Evolutionary conservation across 2,329 filamentous ascomycete genomes (phyloP), one percentile per base, ranked within the genome.

Genomic region (Talaromyces rugulosus): DNA sequence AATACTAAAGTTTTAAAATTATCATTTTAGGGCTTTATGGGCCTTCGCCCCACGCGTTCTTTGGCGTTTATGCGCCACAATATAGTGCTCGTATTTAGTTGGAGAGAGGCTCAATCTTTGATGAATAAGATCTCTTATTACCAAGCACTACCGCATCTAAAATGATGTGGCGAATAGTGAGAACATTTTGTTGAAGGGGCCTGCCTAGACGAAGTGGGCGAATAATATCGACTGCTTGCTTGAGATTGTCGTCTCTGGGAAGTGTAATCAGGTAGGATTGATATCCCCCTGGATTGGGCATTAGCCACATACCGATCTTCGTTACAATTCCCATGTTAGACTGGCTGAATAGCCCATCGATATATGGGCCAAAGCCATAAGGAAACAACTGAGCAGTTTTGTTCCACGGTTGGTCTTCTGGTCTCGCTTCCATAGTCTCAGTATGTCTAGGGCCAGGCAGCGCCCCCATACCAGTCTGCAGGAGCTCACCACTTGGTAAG

Each of bases 391-490:
- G 58, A 8, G 40, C 33, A 3, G 58, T 2, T 23, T 23, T 12
- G 34, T 36, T 36, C 34, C 34, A 36, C 16, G 34, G 34, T 12
- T 36, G 34, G 4, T 36, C 34, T 36, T 36, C 34, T 36, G 34
- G 34, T 14, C 16, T 36, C 12, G 16, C 12, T 36, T 14, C 34
- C 12, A 16, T 16, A 5, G 34, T 36, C 34, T 36, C 12, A 16
- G 34, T 3, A 16, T 14, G 34, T 36, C 14, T 36, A 4, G 27
- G n/a, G 44, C 56, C 34, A 2, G 51, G n/a, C 2, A 68, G 68
- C 14, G 66, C 68, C 9, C 76, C 76, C 73, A 77, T 77, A 4
- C 76, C 77, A 2, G 75, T 78, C n/a, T 76, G 68, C 11, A 77
- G 62, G 2, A 79, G 59, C 30, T 72, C 67, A 1, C 75, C 75